phyloP scores from a whole-genome alignment of 2,329 filamentous ascomycete species.

The Penicillium sp. region DNA sequence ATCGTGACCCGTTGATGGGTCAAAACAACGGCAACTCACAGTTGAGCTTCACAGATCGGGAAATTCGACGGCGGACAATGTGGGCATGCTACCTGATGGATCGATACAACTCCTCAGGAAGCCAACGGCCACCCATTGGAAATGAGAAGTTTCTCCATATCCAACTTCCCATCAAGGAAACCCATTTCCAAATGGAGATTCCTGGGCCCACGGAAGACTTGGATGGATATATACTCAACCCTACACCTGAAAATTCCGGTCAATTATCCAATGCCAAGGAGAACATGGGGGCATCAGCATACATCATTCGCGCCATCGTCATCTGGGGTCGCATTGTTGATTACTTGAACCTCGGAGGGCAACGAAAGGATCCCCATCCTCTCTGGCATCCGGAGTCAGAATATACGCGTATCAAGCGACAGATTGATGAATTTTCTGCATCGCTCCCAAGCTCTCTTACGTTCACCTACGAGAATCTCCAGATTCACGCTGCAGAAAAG shows the following conservation, averaged over 20 bases:
- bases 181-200: slow-evolving; percentile 85
- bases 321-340: slow-evolving; percentile 86
- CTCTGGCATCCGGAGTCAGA: slow-evolving; percentile 80
- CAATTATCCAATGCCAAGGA: slow-evolving; percentile 62
- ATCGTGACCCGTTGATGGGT: slow-evolving; percentile 67
- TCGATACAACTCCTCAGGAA: slow-evolving; percentile 92
- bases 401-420: slow-evolving; percentile 64
- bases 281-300: slow-evolving; percentile 93
- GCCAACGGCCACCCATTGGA: slow-evolving; percentile 84
- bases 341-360: slow-evolving; percentile 86
- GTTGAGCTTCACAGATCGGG: slow-evolving; percentile 84
- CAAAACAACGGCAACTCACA: slow-evolving; percentile 54
- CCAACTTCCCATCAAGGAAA: slow-evolving; percentile 84
- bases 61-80: slow-evolving; percentile 90
- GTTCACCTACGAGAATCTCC: slow-evolving; percentile 76
- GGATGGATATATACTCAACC: slow-evolving; percentile 62
- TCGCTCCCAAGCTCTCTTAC: slow-evolving; percentile 65
- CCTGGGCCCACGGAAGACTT: slow-evolving; percentile 80
- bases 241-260: slow-evolving; percentile 58
- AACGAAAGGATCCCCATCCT: slow-evolving; percentile 66
- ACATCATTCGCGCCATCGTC: slow-evolving; percentile 77
- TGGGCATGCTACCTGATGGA: slow-evolving; percentile 99
- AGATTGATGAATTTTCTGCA: slow-evolving; percentile 64
- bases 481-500: slow-evolving; percentile 75
- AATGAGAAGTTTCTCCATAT: slow-evolving; percentile 84